Evolutionary conservation across 495 filamentous ascomycete species (phyloP), one percentile per base, ranked within the genome.

Genomic region (Echria macrotheca): DNA sequence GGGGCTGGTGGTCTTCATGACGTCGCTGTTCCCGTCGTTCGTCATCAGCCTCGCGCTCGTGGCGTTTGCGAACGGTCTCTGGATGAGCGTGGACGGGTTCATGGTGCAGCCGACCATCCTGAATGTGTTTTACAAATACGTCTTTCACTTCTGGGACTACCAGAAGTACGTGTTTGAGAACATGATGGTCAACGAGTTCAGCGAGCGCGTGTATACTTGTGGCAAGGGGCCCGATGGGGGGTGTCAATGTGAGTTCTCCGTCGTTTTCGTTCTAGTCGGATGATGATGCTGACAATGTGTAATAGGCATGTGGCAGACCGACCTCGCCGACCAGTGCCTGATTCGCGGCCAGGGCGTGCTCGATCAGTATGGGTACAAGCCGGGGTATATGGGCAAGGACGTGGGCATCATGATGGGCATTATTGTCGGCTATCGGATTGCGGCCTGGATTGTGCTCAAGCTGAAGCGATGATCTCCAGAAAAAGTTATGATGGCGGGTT

Each of bases 111-210:
- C 80, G 11, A 77, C 67, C 0, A 75, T 83, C 6, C 67, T 93
- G 36, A 93, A 93, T 60, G 78, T 79, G 8, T 93, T 93, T 50
- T 93, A 85, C 82, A 77, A 79, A 60, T 93, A 91, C 61, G 84
- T 86, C 1, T 89, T 90, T 55, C 81, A 86, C 53, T 90, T 86
- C 58, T 91, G 89, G 59, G 85, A 91, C 56, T 90, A 89, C 58
- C 85, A 89, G 68, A 73, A 78, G 15, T 91, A 88, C 55, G 87
- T 91, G 24, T 91, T 93, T 72, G 83, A 89, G 53, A 87, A 87
- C 14, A 90, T 93, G 87, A 88, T 93, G 86, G 78, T 91, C 17
- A 91, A 91, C 59, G 86, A 93, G 65, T 90, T 93, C 58, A 66
- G 62, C 0, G 29, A 79, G 11, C 65, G 86, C 1, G 74, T 54